Evolutionary conservation across 2,329 filamentous ascomycete genomes (phyloP), one percentile per base, ranked within the genome.

Genomic region (Fulvia fulva): DNA sequence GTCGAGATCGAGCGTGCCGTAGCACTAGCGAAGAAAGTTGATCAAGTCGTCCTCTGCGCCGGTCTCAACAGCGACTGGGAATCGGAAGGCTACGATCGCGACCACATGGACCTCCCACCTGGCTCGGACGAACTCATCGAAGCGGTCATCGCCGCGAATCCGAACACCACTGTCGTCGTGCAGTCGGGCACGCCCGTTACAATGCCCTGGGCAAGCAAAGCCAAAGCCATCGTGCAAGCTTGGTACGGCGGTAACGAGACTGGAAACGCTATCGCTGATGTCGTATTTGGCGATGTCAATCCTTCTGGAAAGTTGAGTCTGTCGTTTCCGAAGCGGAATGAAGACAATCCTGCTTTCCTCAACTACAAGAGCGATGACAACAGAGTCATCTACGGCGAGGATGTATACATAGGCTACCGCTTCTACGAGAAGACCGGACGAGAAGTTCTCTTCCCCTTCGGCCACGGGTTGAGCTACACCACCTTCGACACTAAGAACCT

Each of bases 201-300:
- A 1, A 86, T 89, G 85, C 87, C 87, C 16, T 91, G 87, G 88
- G 83, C 78, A 1, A 77, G 83, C 62, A 73, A 78, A 22, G 85
- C 87, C 2, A 82, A 86, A 2, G 83, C 86, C 1, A 84, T 91
- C 28, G 68, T 91, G 0, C 87, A 91, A 69, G 82, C 89, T 7
- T 94, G 89, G 89, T 94, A 91, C 68, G 88, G 89, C 60, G 90
- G 90, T n/a, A 90, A 94, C 68, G 90, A 94, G 76, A 88, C 87
- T 5, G 90, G 90, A 5, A 91, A 92, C 68, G 87, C 86, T 11
- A 87, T 95, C 61, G 89, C 88, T 0, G 89, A 93, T 64, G 81
- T 93, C 1, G 78, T 93, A 0, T 89, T 90, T 63, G 88, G 89
- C 50, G 82, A 87, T 61, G 81, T 83, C 49, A 91, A 89, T 69